Conservation (phyloP, 176 grass and related monocot genomes). For the Oropetium thomaeum region DNA sequence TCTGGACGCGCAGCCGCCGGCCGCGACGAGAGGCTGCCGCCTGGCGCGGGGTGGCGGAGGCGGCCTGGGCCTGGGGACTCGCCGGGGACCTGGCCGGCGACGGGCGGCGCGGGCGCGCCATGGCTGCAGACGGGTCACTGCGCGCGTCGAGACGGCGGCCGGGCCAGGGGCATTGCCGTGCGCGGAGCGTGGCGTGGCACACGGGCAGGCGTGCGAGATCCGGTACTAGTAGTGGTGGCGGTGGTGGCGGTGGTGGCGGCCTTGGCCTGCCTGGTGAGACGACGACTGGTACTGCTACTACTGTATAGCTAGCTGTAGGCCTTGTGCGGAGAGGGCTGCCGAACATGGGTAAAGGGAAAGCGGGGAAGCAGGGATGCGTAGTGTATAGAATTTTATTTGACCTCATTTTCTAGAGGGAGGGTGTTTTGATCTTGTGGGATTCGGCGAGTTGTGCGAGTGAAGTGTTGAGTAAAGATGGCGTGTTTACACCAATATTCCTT, state of each 20-base stretch:
- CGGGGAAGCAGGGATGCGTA: background rate
- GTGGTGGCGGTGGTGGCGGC: conserved; percentile 7
- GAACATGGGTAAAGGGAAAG: conserved; percentile 30
- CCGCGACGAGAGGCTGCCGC: background rate
- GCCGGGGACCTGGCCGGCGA: conserved; percentile 23
- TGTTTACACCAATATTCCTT: too few species aligned
- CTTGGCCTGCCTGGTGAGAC: conserved; percentile 27
- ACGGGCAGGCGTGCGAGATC: conserved; percentile 39
- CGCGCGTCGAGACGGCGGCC: background rate
- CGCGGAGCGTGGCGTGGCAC: conserved; percentile 1
- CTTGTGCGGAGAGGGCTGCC: conserved; percentile 34
- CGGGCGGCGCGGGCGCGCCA: conserved; percentile 41
- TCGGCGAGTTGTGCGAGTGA: background rate
- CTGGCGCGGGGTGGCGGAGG: background rate
- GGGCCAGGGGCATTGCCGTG: conserved; percentile 42
- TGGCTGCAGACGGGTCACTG: background rate
- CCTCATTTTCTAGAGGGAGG: background rate
- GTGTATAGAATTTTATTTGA: background rate
- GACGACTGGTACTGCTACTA: background rate
- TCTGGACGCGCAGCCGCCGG: conserved; percentile 43
- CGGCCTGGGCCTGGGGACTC: background rate
- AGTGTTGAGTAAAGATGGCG: too few species aligned
- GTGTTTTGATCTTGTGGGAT: background rate
- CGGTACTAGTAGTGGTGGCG: background rate
- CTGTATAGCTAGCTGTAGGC: conserved; percentile 27